Percentiles rank a stretch among this genome's conserved stretches.
These are phyloP conservation scores for Scleroderma citrinum DNA, from an alignment of 768 basidiomycete species.

Conservation along the genomic window DNA sequence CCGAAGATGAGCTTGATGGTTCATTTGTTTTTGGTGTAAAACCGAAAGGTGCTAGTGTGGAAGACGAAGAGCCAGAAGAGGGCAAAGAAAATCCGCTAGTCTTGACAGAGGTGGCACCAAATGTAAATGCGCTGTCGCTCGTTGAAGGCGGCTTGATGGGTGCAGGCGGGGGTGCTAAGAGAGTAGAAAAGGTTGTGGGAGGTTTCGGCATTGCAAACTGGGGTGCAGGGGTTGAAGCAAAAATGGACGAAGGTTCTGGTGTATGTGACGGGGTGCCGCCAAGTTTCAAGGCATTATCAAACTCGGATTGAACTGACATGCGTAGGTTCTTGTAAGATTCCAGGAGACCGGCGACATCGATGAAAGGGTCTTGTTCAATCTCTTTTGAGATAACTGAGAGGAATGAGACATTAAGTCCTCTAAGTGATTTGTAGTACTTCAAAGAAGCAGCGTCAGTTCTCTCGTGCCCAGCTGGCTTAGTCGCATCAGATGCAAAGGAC, in stretches of 20 bases:
- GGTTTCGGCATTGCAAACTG: slow-evolving; percentile 32
- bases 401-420: slow-evolving; percentile 68
- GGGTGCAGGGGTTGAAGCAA: slow-evolving; percentile 6
- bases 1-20: slow-evolving; percentile 2
- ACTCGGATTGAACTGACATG: slow-evolving; percentile 48
- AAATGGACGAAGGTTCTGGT: slow-evolving; percentile 8
- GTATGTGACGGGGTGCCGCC: slow-evolving; percentile 3
- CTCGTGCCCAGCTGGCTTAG: slow-evolving; percentile 19
- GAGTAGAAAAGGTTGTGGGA: slow-evolving; percentile 33
- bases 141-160: slow-evolving; percentile 8
- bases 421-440: slow-evolving; percentile 63
- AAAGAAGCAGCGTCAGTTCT: slow-evolving; percentile 31
- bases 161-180: slow-evolving; percentile 21
- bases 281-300: slow-evolving; percentile 32
- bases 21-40: slow-evolving; percentile 17
- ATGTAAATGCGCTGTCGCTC: slow-evolving; percentile 16
- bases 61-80: slow-evolving; percentile 11
- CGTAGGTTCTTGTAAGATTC: slow-evolving; percentile 58
- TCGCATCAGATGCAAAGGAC: no score
- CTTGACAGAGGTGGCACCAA: slow-evolving; percentile 7
- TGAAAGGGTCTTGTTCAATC: slow-evolving; percentile 64
- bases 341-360: slow-evolving; percentile 50
- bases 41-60: slow-evolving; percentile 17
- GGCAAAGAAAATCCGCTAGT: slow-evolving; percentile 22
- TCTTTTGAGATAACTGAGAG: slow-evolving; percentile 51